Base-by-base conservation (phyloP, 805 yeast species). In the Pichia heedii region DNA sequence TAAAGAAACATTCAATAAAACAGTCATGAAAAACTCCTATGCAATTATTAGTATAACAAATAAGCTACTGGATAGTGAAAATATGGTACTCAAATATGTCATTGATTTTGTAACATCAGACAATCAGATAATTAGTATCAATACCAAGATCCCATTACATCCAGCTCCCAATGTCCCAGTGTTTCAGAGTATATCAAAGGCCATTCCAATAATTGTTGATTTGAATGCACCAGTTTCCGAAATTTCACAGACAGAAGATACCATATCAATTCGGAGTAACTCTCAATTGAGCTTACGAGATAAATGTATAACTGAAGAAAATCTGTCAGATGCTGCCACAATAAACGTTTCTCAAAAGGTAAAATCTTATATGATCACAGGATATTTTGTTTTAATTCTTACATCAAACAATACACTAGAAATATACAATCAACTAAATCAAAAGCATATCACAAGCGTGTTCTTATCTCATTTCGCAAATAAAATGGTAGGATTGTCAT, bases 321-420 rank as follows among this genome's bases (percentile, higher is more conserved):
- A 9, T 15, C 13, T 35, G 15, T 11, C 24, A 5, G 26, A 21
- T n/a, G 27, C 16, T 22, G 21, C 20, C 3, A 21, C 18, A 22
- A n/a, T 35, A n/a, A 7, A 22, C 12, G 15, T 35, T 15, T 1
- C 50, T 20, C 20, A 44, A 3, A 20, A 22, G 9, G 38, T 69
- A 22, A 58, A 61, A 36, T 66, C 73, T 9, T 53, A 77, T 2
- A 47, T 71, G 2, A 51, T 81, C 22, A 71, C 84, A 0, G 68
- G 70, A 39, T 81, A 71, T 50, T 84, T 81, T 55, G 52, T 79
- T 2, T 47, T 80, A 1, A 47, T 76, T 5, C 56, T 80, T 4
- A 58, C 73, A 13, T 71, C 70, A 2, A 32, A 38, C 4, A 69
- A 69, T 41, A 55, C 71, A 18, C 46, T 77, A 5, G 53, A 69